Conservation (phyloP, 1,139 yeast genomes). For the Scheffersomyces segobiensis region DNA sequence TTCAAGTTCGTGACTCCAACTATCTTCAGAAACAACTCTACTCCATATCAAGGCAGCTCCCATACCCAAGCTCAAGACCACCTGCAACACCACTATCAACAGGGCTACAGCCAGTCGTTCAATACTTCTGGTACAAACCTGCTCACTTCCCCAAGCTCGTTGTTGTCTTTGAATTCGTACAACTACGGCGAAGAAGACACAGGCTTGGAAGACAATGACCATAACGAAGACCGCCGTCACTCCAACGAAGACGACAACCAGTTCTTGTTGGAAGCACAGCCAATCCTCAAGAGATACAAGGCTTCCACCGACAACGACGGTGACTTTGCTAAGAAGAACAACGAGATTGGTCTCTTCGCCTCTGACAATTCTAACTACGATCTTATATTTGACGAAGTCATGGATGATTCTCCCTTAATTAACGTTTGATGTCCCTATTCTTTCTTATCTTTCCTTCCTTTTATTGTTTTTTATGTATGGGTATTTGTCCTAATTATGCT, state of each 20-base stretch:
- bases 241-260: slow-evolving; percentile 13
- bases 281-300: slow-evolving; percentile 1
- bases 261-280: background rate
- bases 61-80: slow-evolving; percentile 5
- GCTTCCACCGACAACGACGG: background rate
- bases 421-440: slow-evolving; percentile 4
- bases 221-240: background rate
- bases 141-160: slow-evolving; percentile 38
- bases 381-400: slow-evolving; percentile 30
- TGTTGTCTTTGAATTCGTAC: slow-evolving; percentile 33
- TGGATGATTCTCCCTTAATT: slow-evolving; percentile 21
- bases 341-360: slow-evolving; percentile 1
- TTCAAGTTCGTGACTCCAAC: slow-evolving; percentile 18
- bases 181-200: slow-evolving; percentile 18
- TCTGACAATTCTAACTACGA: slow-evolving; percentile 16
- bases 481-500: background rate
- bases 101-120: slow-evolving; percentile 1
- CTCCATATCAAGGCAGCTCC: slow-evolving; percentile 5
- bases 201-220: slow-evolving; percentile 9
- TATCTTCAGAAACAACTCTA: slow-evolving; percentile 13
- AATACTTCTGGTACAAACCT: slow-evolving; percentile 16
- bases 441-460: background rate
- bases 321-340: background rate
- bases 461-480: slow-evolving; percentile 1
- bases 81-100: slow-evolving; percentile 1